Evolutionary conservation across 805 yeast species (phyloP), one percentile per base, ranked within the genome.

Genomic region (Metschnikowia bowlesiae): DNA sequence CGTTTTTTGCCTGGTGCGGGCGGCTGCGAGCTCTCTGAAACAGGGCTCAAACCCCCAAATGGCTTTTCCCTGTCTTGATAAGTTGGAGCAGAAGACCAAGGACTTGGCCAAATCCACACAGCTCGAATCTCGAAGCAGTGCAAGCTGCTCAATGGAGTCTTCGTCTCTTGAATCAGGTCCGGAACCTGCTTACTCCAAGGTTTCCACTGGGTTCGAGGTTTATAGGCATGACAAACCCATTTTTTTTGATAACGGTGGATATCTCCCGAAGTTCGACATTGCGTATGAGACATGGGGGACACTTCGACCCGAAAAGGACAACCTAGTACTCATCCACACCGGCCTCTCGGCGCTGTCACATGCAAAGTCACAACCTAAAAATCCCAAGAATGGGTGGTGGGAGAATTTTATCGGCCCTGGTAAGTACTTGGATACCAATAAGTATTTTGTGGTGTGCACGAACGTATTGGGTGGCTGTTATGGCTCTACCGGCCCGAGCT

Each of bases 231-330:
- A 69, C 3, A 68, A 79, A 26, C 91, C 92, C 0, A 68, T 89
- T 2, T 80, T 80, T 52, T 75, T 89, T 13, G 97, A 91, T 62
- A 82, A 85, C 64, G 97, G 97, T 11, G 94, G 91, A 0, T 75
- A 70, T 54, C 70, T 91, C 34, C 88, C 89, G 1, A 81, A 79
- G 53, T 88, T 79, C 59, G 82, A 87, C 57, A 75, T 91, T n/a
- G 97, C 97, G 0, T 91, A 87, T 69, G 97, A 91, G 66, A 81
- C 91, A 3, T 91, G 97, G 97, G 97, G 97, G 2, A 58, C 63
- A 6, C 73, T 91, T 54, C 86, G 87, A 56, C 64, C 69, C 2
- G 77, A 73, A 42, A 80, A 71, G 54, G 80, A 86, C 18, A 91
- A 91, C 62, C 87, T 90, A 10, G 80, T 91, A 18, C 72, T 91